Evolutionary conservation across 2,329 filamentous ascomycete species (phyloP).

Genomic region (Coleophoma cylindrospora): DNA sequence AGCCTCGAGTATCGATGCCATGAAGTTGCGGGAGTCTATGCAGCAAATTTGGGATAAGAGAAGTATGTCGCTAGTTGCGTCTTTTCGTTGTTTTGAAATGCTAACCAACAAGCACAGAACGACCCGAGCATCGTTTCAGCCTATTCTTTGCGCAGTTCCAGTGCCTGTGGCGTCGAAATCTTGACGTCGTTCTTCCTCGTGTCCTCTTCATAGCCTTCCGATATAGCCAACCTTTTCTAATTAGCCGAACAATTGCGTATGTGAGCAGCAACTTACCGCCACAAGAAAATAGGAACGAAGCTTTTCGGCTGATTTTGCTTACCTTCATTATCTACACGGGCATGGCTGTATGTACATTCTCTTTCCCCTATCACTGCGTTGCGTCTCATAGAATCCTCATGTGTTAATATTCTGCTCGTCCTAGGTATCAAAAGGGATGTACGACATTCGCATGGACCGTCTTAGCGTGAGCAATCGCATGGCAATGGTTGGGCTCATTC

Average conservation of each 20-base stretch:
- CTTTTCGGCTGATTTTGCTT: neutral
- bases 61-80: no score
- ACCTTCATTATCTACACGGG: neutral
- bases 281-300: neutral
- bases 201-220: no score
- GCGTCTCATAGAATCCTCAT: neutral
- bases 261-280: neutral
- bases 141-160: no score
- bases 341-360: neutral
- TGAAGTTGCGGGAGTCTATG: no score
- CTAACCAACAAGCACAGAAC: no score
- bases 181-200: no score
- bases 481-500: constrained; percentile 42
- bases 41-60: no score
- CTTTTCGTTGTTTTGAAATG: no score
- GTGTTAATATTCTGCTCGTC: neutral
- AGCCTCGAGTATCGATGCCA: no score
- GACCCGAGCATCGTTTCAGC: no score
- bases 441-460: constrained; percentile 35
- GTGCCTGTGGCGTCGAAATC: no score
- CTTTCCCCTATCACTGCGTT: no score
- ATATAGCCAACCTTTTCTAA: neutral
- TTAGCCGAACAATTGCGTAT: neutral
- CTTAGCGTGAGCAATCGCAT: constrained; percentile 36
- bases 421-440: constrained; percentile 13